A percentile compares a stretch with the other conserved stretches of the same genome.
phyloP scores from a whole-genome alignment of 768 basidiomycete genomes.

The Phaeotremella fagi region DNA sequence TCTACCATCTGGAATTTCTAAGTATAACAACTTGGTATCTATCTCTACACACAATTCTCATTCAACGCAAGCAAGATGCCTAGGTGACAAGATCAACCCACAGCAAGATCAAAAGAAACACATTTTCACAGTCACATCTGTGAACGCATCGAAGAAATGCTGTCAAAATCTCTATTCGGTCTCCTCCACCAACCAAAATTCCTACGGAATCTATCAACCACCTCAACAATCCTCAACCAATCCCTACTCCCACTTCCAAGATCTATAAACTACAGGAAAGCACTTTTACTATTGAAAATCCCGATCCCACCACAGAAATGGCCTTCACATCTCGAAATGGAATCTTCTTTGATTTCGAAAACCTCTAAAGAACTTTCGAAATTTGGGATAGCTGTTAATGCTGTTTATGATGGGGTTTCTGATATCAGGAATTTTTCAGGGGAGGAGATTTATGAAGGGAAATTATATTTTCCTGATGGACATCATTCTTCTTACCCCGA shows the following conservation, averaged over 20 bases:
- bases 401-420: conserved; percentile 30
- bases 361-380: conserved; percentile 14
- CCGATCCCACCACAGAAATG: conserved; percentile 31
- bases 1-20: too few relatives aligned
- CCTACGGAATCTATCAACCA: too few relatives aligned
- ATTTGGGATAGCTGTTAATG: conserved; percentile 28
- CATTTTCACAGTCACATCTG: too few relatives aligned
- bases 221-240: too few relatives aligned
- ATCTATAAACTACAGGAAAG: conserved; percentile 17
- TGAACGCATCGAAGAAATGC: too few relatives aligned
- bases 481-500: neutral
- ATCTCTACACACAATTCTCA: too few relatives aligned
- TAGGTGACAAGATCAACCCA: too few relatives aligned
- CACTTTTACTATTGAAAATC: conserved; percentile 29
- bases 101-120: too few relatives aligned
- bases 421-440: conserved; percentile 5
- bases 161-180: too few relatives aligned
- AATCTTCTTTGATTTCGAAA: conserved; percentile 23
- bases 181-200: too few relatives aligned
- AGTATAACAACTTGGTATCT: too few relatives aligned
- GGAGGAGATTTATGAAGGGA: conserved; percentile 26
- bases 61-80: too few relatives aligned
- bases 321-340: conserved; percentile 37
- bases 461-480: conserved; percentile 37
- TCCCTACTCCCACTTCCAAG: conserved; percentile 28